Evolutionary conservation across 768 basidiomycete genomes (phyloP), one percentile per base, ranked within the genome.

Genomic region (Pleurotus platypus): DNA sequence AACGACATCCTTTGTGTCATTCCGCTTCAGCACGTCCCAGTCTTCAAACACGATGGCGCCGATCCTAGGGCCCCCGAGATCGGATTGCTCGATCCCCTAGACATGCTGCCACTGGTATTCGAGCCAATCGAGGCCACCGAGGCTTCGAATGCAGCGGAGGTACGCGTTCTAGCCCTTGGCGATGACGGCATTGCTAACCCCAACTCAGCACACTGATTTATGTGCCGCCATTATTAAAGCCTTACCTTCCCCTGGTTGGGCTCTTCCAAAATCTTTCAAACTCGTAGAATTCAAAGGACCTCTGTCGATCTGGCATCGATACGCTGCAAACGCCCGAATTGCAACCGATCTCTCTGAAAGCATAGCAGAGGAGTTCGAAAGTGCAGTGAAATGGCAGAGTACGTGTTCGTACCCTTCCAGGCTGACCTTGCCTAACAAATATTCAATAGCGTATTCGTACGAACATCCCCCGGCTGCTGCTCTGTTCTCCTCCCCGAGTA

Each of bases 311-410:
- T 83, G 82, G 82, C 61, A 72, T 18, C 69, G 69, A 35, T 81
- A 75, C 62, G 75, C 73, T 0, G 58, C 59, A 1, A 70, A 69
- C 40, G 67, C 73, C 46, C 67, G 71, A 16, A 59, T 82, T 26
- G 70, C 78, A 22, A 55, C 62, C 13, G 55, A 49, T 0, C 59
- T 78, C 27, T 64, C 68, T 18, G 58, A 69, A 37, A 77, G 78
- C 5, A 82, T 84, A 42, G 75, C 72, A 12, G 65, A 70, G 48
- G 75, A 87, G 63, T 71, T 84, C 26, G 61, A 68, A 39, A 77
- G 78, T 67, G 75, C 84, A 26, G 66, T 84, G 42, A 71, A 75
- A 58, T 84, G 82, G 81, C 81, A 83, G 68, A 71, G 79, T 80
- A 15, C 46, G 72, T 69, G 5, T 26, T 35, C 16, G 22, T 5